A percentile compares a stretch with the other conserved stretches of the same genome.
phyloP scores from a whole-genome alignment of 2,329 filamentous ascomycete species.

The Nannizzia gypsea region DNA sequence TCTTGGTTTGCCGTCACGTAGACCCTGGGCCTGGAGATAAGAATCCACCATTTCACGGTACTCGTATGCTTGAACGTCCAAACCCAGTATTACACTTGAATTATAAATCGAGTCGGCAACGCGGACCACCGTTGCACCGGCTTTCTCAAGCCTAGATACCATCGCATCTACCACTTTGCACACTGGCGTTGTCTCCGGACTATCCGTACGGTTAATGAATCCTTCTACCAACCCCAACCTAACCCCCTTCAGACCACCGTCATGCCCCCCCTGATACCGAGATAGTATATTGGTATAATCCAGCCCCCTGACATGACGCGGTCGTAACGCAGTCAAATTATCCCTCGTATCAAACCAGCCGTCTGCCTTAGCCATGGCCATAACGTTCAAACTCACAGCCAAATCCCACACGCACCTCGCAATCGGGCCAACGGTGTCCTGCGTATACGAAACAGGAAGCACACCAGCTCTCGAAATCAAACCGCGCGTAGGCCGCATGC shows the following conservation, averaged over 20 bases:
- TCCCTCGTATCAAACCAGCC: constrained; percentile 23
- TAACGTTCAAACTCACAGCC: constrained; percentile 40
- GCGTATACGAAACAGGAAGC: constrained; percentile 46
- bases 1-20: constrained; percentile 9
- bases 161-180: constrained; percentile 42
- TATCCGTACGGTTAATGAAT: constrained; percentile 44
- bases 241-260: constrained; percentile 26
- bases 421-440: constrained; percentile 47
- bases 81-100: constrained; percentile 36
- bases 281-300: constrained; percentile 34
- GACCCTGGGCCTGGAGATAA: constrained; percentile 44
- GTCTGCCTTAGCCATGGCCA: constrained; percentile 44
- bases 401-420: constrained; percentile 41
- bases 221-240: constrained; percentile 43
- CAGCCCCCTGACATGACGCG: constrained; percentile 21
- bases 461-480: constrained; percentile 42
- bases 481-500: constrained; percentile 46
- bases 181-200: constrained; percentile 45
- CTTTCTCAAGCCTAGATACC: constrained; percentile 32
- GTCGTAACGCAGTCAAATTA: constrained; percentile 25
- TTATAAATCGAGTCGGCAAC: constrained; percentile 43
- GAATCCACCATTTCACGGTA: constrained; percentile 44
- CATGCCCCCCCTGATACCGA: background rate
- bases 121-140: constrained; percentile 42
- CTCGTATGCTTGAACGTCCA: constrained; percentile 52